Base-by-base conservation (phyloP, 2,329 filamentous ascomycete species). In the Aspergillus neotritici region DNA sequence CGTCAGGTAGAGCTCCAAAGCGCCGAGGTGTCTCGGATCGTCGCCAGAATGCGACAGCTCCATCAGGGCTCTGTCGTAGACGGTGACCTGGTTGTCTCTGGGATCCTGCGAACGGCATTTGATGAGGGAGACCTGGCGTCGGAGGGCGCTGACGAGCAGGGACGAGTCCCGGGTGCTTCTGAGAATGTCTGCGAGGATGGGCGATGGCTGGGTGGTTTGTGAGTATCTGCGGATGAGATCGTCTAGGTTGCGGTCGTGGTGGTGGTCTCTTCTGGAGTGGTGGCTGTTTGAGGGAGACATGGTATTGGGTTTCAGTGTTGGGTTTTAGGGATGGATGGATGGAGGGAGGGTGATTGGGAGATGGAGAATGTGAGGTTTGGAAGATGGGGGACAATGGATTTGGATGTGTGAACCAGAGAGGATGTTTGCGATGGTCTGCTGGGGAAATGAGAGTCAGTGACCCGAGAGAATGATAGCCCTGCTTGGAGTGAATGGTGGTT, bases 1-100 rank as follows among this genome's bases (percentile, higher is more conserved):
- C 34, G 63, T 55, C 42, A 68, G 49, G 47, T 63, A 72, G 39
- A 66, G 60, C 38, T 65, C 61, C 9, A 70, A 51, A 2, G 63
- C 62, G 3, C 63, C 61, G 10, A 57, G 40, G 10, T 61, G 55
- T 30, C 54, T 50, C 16, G 63, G 45, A 7, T 60, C 50, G 5
- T 56, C 53, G 29, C 63, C 66, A 28, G 64, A 54, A 2, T 54
- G 47, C 10, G 61, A 65, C 28, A 71, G 51, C 7, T 53, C 44
- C 33, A 70, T 40, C 13, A 72, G 47, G n/a, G 62, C 60, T 42
- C 58, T 63, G 51, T 72, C 69, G 28, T 63, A 71, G 47, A 70
- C 49, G 1, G 64, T 71, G 44, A 70, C 48, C 40, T 70, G 58
- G 5, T 56, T 58, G 33, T 67, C 61, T 28, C 64, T 54, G 14